Conservation (phyloP, 495 filamentous ascomycete genomes). For the Penicillium waksmanii region DNA sequence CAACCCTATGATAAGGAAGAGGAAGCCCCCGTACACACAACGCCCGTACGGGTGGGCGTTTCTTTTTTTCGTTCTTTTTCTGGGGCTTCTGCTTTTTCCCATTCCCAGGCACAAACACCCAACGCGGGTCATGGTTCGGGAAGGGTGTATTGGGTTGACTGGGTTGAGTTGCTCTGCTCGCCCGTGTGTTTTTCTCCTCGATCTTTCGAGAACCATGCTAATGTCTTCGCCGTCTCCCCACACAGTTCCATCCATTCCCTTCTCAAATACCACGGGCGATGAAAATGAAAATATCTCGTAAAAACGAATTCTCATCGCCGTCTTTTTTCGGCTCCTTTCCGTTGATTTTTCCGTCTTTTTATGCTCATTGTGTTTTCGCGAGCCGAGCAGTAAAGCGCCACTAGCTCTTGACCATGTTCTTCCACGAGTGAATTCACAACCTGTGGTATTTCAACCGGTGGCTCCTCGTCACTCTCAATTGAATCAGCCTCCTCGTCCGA, state of each 20-base stretch:
- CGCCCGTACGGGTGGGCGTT: constrained; percentile 15
- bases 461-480: neutral
- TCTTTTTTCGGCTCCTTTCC: neutral
- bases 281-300: neutral
- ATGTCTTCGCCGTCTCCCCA: neutral
- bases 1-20: neutral
- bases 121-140: constrained; percentile 10
- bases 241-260: neutral
- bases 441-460: neutral
- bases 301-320: neutral
- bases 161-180: neutral
- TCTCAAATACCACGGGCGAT: neutral
- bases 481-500: neutral
- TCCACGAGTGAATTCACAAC: neutral
- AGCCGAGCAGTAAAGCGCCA: neutral
- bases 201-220: neutral
- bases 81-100: neutral
- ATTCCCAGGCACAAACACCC: neutral
- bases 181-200: neutral
- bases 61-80: neutral
- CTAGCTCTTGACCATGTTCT: neutral
- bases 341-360: constrained; percentile 1
- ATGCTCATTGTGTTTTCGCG: neutral
- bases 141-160: neutral
- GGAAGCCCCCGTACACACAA: constrained; percentile 4